These are phyloP conservation scores for Paramecium biaurelia DNA, from an alignment of 73 alveolate species.

Conservation along the genomic window DNA sequence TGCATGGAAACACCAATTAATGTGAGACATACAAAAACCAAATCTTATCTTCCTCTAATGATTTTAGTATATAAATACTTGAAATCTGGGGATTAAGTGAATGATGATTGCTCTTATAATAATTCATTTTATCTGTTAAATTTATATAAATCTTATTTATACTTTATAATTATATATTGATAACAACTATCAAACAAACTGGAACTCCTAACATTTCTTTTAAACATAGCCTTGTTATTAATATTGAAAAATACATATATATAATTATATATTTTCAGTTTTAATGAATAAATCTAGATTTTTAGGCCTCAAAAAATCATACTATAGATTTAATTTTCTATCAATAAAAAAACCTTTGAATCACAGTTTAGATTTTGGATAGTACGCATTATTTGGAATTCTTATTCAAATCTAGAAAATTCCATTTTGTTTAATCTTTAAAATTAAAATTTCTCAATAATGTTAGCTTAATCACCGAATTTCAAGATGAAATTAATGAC, in stretches of 20 bases:
- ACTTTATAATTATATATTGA: too few species aligned
- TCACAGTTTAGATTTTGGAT: not conserved
- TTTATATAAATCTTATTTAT: not conserved
- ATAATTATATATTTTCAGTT: not conserved
- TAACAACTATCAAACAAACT: too few species aligned
- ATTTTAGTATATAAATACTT: not conserved
- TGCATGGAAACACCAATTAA: slow-evolving; percentile 45
- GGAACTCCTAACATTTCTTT: too few species aligned
- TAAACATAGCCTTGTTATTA: too few species aligned
- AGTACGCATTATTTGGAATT: not conserved
- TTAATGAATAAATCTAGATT: not conserved
- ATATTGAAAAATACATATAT: too few species aligned
- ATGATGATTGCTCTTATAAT: not conserved
- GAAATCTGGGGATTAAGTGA: slow-evolving; percentile 55
- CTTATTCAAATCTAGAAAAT: not conserved
- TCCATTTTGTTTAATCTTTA: not conserved
- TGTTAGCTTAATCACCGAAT: not conserved
- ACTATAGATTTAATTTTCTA: too few species aligned
- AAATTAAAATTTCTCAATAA: not conserved
- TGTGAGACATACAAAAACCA: slow-evolving; percentile 60
- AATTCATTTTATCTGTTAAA: not conserved
- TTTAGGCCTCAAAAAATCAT: not conserved
- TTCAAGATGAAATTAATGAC: not conserved
- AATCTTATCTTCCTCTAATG: not conserved
- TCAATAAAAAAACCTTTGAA: too few species aligned